Evolutionary conservation across 345 rosid genomes (phyloP), one percentile per base, ranked within the genome.

Genomic region (Erodium maritimum): DNA sequence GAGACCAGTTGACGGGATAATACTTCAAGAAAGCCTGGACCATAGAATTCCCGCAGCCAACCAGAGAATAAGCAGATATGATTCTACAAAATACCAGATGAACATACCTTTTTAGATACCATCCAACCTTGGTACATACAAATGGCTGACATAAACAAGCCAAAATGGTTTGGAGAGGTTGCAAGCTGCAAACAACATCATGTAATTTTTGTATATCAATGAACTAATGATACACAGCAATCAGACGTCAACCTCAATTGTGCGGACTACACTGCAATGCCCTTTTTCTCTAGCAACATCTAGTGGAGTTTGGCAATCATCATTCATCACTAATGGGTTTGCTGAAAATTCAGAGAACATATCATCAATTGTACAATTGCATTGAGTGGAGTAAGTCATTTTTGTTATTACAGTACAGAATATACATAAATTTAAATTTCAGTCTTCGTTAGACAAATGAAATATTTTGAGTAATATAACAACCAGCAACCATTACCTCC

Each of bases 251-350:
- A 89, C 99, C 97, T 93, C 99, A 71, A 93, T 79, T 21, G 86
- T 69, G 50, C 95, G 96, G 11, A 90, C 97, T 37, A 85, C 90
- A 71, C 77, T 85, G 61, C 59, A 61, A 45, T 23, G 69, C 33
- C 96, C 95, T 78, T 94, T 94, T 23, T 66, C 76, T 68, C 99
- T 83, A 56, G 99, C 99, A 56, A 94, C 83, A 58, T 85, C 95
- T 55, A 94, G 81, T 19, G 97, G 87, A 29, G 96, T 83, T 65
- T 78, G 96, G 65, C 96, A 87, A 71, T 85, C 97, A 82, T 94
- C 97, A 65, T 90, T 94, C 58, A 85, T 59, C 62, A 81, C 63
- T 72, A 94, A 73, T 11, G 97, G 77, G 65, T 94, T 94, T 2
- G 97, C 97, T 94, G 80, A 66, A 66, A 42, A 42, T 10, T 42